Evolutionary conservation across 257 asterid genomes (phyloP), one percentile per base, ranked within the genome.

Genomic region (Solanum sejunctum): DNA sequence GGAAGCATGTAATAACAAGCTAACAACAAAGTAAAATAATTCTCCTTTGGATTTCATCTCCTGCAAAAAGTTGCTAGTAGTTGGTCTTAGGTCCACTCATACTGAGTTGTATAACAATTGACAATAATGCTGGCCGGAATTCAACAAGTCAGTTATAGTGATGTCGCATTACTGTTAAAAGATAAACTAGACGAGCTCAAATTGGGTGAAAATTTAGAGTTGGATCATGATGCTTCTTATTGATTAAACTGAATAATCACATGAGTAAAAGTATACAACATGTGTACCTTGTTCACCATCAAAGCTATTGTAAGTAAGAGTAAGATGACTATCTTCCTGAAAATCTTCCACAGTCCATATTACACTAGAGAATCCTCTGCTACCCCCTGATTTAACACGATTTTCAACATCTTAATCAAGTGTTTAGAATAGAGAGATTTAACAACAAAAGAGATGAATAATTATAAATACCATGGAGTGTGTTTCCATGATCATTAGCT

Each of bases 221-320:
- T 7, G 9, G 64, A 18, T 8, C 26, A 26, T 20, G 26, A 57
- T 20, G n/a, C 64, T 57, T 20, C 11, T 57, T 8, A 23, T 58
- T 58, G 28, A n/a, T 20, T 58, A 58, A 58, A 58, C 66, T 2
- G 20, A n/a, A 58, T 58, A 58, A 63, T 16, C n/a, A 60, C 4
- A 64, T 16, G 17, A 58, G 69, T 8, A 6, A 20, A 58, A 58
- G 18, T 57, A 18, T 17, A 36, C 41, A 3, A 36, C 6, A 60
- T 75, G 57, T 20, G 21, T 89, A 95, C 99, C 98, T 92, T 94
- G 92, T 90, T 93, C 98, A 3, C 98, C 98, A 36, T 94, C 98
- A 28, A 63, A 51, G 89, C 98, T 96, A 58, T 84, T 55, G 60
- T 96, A 96, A 43, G 90, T 84, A 28, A 96, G 93, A 5, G 93